Percentiles rank a stretch among this genome's conserved stretches.
These are phyloP conservation scores for Cyamopsis tetragonoloba DNA, from an alignment of 306 rosid genomes.

Conservation along the genomic window DNA sequence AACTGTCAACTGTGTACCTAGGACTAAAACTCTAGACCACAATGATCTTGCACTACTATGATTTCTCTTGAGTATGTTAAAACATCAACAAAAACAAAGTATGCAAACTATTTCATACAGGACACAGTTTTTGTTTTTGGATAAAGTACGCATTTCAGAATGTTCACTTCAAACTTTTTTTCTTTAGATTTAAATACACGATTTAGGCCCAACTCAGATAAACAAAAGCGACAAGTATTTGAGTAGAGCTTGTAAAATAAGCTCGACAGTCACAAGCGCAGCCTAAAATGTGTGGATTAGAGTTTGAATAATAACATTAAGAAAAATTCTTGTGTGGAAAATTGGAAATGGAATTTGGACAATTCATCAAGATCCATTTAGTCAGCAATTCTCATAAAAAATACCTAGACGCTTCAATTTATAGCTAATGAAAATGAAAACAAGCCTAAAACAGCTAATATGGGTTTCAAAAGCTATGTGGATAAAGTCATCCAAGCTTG, in stretches of 20 bases:
- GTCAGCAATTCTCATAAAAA: no score
- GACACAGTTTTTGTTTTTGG: neutral
- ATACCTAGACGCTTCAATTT: neutral
- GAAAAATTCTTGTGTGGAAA: neutral
- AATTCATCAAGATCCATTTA: no score
- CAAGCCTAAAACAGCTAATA: neutral
- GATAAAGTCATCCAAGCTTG: neutral
- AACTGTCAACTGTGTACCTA: no score
- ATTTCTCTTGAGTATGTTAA: constrained; percentile 3
- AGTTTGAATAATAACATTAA: neutral
- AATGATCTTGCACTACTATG: neutral
- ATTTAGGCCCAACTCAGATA: no score
- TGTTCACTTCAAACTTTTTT: neutral
- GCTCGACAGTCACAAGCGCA: neutral
- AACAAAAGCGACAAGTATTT: neutral
- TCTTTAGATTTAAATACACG: neutral
- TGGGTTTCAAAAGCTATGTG: no score
- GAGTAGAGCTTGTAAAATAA: neutral
- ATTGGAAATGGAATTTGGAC: neutral
- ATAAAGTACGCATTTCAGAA: neutral
- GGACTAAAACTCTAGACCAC: no score
- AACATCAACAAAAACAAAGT: neutral
- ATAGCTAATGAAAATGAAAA: neutral
- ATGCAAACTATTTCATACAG: neutral
- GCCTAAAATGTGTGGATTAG: neutral